Percentiles rank a stretch among this genome's conserved stretches.
Conservation (phyloP, 139 green algal species). For the Chlamydomonas sphaeroides region DNA sequence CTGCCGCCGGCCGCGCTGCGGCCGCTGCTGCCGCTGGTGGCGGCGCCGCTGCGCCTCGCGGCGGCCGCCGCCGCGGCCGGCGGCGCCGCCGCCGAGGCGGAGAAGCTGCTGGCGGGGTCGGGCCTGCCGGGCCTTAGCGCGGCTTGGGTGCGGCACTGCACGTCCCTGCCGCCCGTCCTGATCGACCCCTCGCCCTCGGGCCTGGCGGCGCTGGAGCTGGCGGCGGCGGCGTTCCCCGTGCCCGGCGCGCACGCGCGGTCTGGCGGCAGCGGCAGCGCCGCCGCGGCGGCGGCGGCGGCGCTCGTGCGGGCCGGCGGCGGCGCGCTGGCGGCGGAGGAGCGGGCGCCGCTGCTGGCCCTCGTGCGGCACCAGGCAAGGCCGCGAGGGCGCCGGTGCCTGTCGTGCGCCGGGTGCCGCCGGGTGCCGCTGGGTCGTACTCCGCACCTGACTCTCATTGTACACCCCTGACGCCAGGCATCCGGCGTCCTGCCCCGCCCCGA, state of each 20-base stretch:
- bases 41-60: background rate
- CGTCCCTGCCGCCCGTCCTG: background rate
- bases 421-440: no score
- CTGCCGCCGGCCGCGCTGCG: conserved; percentile 9
- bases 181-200: background rate
- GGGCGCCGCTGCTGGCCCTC: conserved; percentile 45
- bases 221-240: conserved; percentile 18
- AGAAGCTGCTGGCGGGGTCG: background rate
- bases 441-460: no score
- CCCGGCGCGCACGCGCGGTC: background rate
- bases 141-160: background rate
- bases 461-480: no score
- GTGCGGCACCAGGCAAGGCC: conserved; percentile 50
- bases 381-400: no score
- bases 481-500: no score
- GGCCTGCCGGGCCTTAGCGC: conserved; percentile 6
- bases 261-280: background rate
- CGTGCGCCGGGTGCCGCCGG: no score
- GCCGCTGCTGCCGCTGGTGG: conserved; percentile 11
- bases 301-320: background rate
- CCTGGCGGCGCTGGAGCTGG: conserved; percentile 16
- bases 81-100: background rate
- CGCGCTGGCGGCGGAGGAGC: conserved; percentile 32
- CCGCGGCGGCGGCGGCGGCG: background rate
- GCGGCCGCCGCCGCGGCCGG: background rate